Evolutionary conservation across 2,329 filamentous ascomycete genomes (phyloP).

Genomic region (Colletotrichum tanaceti): DNA sequence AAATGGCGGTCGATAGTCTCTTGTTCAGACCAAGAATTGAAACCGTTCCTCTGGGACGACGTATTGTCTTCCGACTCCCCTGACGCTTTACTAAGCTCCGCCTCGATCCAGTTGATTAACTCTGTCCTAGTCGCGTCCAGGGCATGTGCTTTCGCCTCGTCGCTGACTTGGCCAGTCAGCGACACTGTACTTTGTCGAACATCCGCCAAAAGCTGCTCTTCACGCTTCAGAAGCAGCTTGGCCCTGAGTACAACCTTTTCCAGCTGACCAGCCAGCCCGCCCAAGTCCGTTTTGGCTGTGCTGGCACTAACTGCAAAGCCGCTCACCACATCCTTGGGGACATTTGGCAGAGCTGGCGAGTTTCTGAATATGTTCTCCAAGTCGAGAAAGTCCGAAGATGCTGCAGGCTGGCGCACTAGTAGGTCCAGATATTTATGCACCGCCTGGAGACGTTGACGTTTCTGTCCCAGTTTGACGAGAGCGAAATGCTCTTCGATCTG

Average conservation of each 20-base stretch:
- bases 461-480: slow-evolving; percentile 63
- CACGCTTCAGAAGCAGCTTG: slow-evolving; percentile 66
- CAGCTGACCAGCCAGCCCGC: slow-evolving; percentile 61
- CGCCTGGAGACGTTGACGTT: slow-evolving; percentile 61
- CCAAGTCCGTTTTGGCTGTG: slow-evolving; percentile 55
- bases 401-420: slow-evolving; percentile 64
- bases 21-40: slow-evolving; percentile 40
- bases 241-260: slow-evolving; percentile 70
- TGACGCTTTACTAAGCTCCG: slow-evolving; percentile 67
- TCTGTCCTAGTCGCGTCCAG: slow-evolving; percentile 67
- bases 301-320: slow-evolving; percentile 59
- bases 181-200: slow-evolving; percentile 29
- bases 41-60: slow-evolving; percentile 39
- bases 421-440: slow-evolving; percentile 64
- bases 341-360: slow-evolving; percentile 57
- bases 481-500: slow-evolving; percentile 63
- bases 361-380: slow-evolving; percentile 60
- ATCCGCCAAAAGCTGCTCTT: slow-evolving; percentile 66
- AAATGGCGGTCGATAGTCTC: slow-evolving; percentile 54
- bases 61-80: slow-evolving; percentile 45
- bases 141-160: slow-evolving; percentile 61
- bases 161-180: slow-evolving; percentile 51
- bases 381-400: slow-evolving; percentile 62
- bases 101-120: slow-evolving; percentile 74
- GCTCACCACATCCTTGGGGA: slow-evolving; percentile 65